A percentile compares a stretch with the other conserved stretches of the same genome.
These are phyloP conservation scores for Isatis lusitanica DNA, from an alignment of 441 rosid species.

Conservation along the genomic window DNA sequence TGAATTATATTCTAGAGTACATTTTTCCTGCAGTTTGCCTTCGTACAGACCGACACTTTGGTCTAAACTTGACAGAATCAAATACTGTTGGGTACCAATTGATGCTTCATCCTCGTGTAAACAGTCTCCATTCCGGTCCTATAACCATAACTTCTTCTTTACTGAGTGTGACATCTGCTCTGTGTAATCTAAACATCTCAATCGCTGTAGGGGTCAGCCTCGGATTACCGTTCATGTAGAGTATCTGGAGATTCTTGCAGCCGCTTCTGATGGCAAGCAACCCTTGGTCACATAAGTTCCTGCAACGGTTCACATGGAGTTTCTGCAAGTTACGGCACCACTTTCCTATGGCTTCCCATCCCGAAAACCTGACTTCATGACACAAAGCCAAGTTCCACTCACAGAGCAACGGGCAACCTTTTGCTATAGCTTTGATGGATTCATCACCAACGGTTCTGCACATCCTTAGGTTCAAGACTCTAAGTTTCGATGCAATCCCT, in stretches of 20 bases:
- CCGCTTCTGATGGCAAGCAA: constrained; percentile 55
- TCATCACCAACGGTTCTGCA: constrained; percentile 67
- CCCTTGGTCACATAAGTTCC: constrained; percentile 61
- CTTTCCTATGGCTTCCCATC: constrained; percentile 67
- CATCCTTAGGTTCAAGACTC: constrained; percentile 64
- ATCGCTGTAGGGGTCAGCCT: constrained; percentile 41
- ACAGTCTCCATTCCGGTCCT: constrained; percentile 55
- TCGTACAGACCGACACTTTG: neutral
- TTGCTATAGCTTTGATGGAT: constrained; percentile 58
- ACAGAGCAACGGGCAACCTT: constrained; percentile 65
- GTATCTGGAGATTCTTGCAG: constrained; percentile 53
- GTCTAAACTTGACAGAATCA: neutral
- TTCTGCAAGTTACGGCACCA: constrained; percentile 56
- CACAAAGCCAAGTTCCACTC: constrained; percentile 80
- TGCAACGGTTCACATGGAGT: constrained; percentile 78
- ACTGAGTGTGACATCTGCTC: constrained; percentile 54
- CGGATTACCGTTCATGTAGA: constrained; percentile 43
- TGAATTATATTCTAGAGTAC: neutral
- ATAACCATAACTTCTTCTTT: constrained; percentile 50
- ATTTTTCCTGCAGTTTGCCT: neutral
- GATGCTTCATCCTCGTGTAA: constrained; percentile 24
- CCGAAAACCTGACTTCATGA: constrained; percentile 49
- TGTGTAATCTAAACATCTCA: constrained; percentile 60
- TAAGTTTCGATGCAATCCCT: constrained; percentile 58
- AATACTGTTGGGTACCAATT: neutral